Evolutionary conservation across 306 rosid genomes (phyloP), one percentile per base, ranked within the genome.

Genomic region (Crotalaria pallida): DNA sequence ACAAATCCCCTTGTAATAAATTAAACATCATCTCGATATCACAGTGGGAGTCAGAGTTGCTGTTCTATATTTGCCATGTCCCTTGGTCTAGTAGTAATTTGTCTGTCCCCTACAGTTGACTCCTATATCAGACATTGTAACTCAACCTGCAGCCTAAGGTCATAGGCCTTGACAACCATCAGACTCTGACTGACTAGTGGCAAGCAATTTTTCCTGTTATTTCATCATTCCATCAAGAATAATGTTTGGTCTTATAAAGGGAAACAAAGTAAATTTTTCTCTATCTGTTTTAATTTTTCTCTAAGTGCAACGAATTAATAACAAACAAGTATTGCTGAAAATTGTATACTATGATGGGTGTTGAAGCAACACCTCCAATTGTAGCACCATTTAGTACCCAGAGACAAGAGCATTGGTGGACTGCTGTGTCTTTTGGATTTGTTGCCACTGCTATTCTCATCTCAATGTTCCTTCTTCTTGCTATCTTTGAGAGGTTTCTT

Each of bases 361-460:
- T 53, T 58, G 83, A 66, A 44, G 64, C 51, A 16, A 67, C 63
- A 24, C 43, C 80, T 23, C 83, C 96, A 52, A 65, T 5, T 7
- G 69, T 77, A 60, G 75, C 78, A 22, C 89, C 85, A 13, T 58
- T 80, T 10, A 66, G 60, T 67, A 48, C 87, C n/a, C 88, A 74
- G 65, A 76, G 75, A 73, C 83, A 82, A 33, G 80, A 68, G 76
- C 76, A 81, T 40, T 87, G 85, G 79, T 87, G 27, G 87, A 85
- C n/a, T 71, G 87, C 89, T 12, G 76, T 87, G 59, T 83, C 88
- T 53, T 87, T 87, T 81, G 91, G 92, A 50, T 83, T 89, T 65
- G 86, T 89, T 0, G 92, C 92, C 58, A 89, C 92, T 65, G 96
- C 87, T 27, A 84, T 89, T 66, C 89, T 87, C 74, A 76, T 89